A percentile compares a stretch with the other conserved stretches of the same genome.
phyloP scores from a whole-genome alignment of 2,329 filamentous ascomycete species.

The Cercospora beticola region DNA sequence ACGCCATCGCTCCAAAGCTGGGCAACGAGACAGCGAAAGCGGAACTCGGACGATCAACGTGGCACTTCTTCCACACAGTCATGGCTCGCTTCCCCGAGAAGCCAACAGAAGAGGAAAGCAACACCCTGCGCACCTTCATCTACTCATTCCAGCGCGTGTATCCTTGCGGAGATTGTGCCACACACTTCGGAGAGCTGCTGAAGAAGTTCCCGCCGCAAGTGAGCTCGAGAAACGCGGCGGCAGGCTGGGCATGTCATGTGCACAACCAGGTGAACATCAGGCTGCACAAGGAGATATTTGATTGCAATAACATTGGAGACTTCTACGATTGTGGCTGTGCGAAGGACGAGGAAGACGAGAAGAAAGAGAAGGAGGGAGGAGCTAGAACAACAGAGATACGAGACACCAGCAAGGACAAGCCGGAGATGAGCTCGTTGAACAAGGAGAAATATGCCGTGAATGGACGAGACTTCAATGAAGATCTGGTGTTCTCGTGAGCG shows the following conservation, averaged over 20 bases:
- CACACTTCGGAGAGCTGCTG: conserved; percentile 62
- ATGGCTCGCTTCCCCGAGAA: conserved; percentile 66
- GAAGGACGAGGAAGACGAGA: conserved; percentile 46
- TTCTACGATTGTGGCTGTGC: conserved; percentile 67
- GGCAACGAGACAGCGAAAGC: conserved; percentile 79
- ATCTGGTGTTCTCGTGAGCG: conserved; percentile 23
- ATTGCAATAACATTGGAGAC: conserved; percentile 64
- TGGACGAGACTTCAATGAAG: conserved; percentile 35
- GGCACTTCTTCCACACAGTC: conserved; percentile 66
- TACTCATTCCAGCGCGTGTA: conserved; percentile 65
- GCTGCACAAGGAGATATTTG: conserved; percentile 60
- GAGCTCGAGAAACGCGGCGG: conserved; percentile 60
- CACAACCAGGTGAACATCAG: conserved; percentile 66
- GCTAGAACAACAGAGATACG: conserved; percentile 14
- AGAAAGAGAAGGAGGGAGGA: conserved; percentile 14
- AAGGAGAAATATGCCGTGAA: conserved; percentile 34
- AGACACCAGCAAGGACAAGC: conserved; percentile 23
- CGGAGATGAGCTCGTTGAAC: conserved; percentile 32
- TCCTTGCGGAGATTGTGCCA: conserved; percentile 66
- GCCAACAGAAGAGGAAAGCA: conserved; percentile 60
- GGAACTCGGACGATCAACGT: conserved; percentile 63
- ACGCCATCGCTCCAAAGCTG: conserved; percentile 74
- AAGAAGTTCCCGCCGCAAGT: conserved; percentile 65
- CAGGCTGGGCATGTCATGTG: conserved; percentile 65
- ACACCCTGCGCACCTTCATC: conserved; percentile 60